A percentile compares a stretch with the other conserved stretches of the same genome.
Conservation (phyloP, 2,329 filamentous ascomycete species). For the Aspergillus ochraceus region DNA sequence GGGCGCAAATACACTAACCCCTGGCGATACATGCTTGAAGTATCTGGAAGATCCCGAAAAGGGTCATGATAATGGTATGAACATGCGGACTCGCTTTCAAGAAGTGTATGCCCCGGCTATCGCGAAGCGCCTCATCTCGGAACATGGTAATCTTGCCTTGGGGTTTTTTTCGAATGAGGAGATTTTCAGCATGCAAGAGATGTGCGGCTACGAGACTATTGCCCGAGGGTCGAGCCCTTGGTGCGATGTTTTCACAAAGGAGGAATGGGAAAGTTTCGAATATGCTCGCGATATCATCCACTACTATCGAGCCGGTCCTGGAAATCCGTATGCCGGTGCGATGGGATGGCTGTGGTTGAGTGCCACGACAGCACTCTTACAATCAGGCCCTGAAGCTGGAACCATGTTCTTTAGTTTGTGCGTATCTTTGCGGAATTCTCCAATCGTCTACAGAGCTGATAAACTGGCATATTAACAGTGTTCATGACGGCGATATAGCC, state of each 20-base stretch:
- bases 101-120: constrained; percentile 50
- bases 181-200: constrained; percentile 61
- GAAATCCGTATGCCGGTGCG: constrained; percentile 52
- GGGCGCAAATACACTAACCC: constrained; percentile 57
- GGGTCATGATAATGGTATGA: constrained; percentile 53
- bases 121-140: constrained; percentile 40
- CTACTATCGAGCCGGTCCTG: constrained; percentile 60
- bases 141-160: constrained; percentile 25
- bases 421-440: constrained; percentile 17
- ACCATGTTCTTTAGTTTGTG: constrained; percentile 59
- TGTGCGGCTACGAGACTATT: constrained; percentile 61
- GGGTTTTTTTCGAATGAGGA: constrained; percentile 51
- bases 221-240: constrained; percentile 55
- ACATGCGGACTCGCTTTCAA: constrained; percentile 50
- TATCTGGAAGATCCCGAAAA: constrained; percentile 39
- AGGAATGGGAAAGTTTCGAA: constrained; percentile 58
- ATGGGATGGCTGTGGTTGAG: constrained; percentile 63
- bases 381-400: constrained; percentile 46
- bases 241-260: constrained; percentile 56
- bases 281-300: constrained; percentile 60
- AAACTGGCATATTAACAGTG: constrained; percentile 27
- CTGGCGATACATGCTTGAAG: constrained; percentile 48
- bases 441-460: background rate
- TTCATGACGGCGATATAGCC: constrained; percentile 60
- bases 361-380: constrained; percentile 53